A percentile compares a stretch with the other conserved stretches of the same genome.
Conservation (phyloP, 768 basidiomycete species). For the Hemileccinum rubropunctum region DNA sequence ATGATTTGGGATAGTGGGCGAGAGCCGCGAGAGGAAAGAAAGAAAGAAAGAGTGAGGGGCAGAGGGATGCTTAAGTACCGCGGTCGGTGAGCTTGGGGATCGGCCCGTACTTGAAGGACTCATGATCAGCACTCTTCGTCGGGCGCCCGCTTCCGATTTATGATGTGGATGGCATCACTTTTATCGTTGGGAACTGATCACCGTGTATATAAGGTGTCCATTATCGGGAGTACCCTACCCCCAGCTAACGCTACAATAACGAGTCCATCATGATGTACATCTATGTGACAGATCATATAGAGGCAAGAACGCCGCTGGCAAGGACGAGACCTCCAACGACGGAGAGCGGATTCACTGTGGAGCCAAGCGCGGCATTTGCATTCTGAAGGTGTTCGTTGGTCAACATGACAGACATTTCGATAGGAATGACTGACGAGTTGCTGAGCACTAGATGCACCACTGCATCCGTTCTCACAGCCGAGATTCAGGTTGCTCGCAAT, state of each 20-base stretch:
- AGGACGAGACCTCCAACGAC: conserved; percentile 24
- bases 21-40: too few relatives aligned
- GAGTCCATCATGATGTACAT: conserved; percentile 8
- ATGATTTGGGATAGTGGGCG: too few relatives aligned
- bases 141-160: too few relatives aligned
- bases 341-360: conserved; percentile 15
- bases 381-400: conserved; percentile 15
- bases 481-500: conserved; percentile 25
- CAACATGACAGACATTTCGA: background rate
- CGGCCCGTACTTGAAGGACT: too few relatives aligned
- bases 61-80: too few relatives aligned
- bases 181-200: too few relatives aligned
- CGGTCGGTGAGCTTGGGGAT: too few relatives aligned
- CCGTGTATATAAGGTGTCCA: too few relatives aligned
- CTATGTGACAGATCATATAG: conserved; percentile 9
- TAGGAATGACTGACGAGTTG: conserved; percentile 20
- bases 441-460: conserved; percentile 15
- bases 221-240: too few relatives aligned
- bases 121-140: too few relatives aligned
- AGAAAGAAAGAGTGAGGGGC: too few relatives aligned
- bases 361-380: conserved; percentile 19
- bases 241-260: conserved; percentile 13
- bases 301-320: conserved; percentile 18
- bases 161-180: too few relatives aligned
- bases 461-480: conserved; percentile 25